A percentile compares a stretch with the other conserved stretches of the same genome.
Conservation (phyloP, 208 protist genomes). For the Crithidia fasciculata region DNA sequence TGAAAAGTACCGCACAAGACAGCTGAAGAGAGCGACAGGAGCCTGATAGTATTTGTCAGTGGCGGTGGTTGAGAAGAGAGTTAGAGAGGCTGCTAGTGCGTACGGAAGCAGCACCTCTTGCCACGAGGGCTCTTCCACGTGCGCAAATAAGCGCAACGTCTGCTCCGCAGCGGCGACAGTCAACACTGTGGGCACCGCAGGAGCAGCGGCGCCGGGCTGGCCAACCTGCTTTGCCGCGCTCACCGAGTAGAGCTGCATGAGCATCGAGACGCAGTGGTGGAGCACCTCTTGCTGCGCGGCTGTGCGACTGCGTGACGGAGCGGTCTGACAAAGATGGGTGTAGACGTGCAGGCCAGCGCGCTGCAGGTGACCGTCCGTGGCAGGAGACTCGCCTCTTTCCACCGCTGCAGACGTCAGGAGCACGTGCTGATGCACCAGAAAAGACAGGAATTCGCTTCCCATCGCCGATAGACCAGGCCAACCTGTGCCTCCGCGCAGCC, state of each 20-base stretch:
- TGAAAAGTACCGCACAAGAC: slow-evolving; percentile 20
- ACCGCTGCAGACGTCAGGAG: neutral
- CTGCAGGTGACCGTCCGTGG: slow-evolving; percentile 9
- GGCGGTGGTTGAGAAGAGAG: slow-evolving; percentile 20
- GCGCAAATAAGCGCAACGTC: slow-evolving; percentile 26
- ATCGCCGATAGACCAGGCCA: slow-evolving; percentile 50
- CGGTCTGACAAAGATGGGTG: slow-evolving; percentile 17
- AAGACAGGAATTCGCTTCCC: slow-evolving; percentile 44
- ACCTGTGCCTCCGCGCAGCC: slow-evolving; percentile 34
- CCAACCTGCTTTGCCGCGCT: neutral
- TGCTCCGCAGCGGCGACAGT: slow-evolving; percentile 24
- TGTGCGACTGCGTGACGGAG: slow-evolving; percentile 10
- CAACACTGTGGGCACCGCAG: slow-evolving; percentile 15
- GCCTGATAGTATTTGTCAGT: slow-evolving; percentile 4
- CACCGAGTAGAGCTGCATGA: slow-evolving; percentile 25
- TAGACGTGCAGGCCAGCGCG: slow-evolving; percentile 22
- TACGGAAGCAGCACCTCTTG: slow-evolving; percentile 33
- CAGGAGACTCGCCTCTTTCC: neutral
- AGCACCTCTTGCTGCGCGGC: slow-evolving; percentile 23
- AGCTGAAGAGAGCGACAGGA: slow-evolving; percentile 1
- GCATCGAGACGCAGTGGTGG: slow-evolving; percentile 8
- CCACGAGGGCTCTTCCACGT: slow-evolving; percentile 10
- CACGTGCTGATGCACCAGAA: slow-evolving; percentile 23
- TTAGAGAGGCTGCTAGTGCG: slow-evolving; percentile 33
- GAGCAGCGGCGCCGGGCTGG: neutral